These are phyloP conservation scores for Plantago coronopus DNA, from an alignment of 305 asterid species.

Conservation along the genomic window DNA sequence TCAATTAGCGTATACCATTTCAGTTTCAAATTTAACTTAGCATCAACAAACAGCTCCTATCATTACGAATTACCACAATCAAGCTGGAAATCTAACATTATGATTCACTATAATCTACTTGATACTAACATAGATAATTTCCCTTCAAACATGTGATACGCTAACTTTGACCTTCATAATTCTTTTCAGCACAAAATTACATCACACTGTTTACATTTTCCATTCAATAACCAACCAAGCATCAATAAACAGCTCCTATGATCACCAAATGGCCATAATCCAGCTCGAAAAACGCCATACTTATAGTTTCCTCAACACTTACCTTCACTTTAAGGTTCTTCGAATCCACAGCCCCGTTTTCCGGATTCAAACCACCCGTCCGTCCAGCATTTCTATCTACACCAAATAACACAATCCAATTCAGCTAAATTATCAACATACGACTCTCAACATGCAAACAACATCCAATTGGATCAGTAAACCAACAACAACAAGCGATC, in stretches of 20 bases:
- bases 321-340: slow-evolving; percentile 83
- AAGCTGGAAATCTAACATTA: not conserved
- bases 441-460: not conserved
- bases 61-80: not conserved
- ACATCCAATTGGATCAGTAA: slow-evolving; percentile 11
- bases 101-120: not conserved
- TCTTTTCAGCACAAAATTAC: no score
- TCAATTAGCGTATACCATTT: not conserved
- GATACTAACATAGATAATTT: not conserved
- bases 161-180: no score
- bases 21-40: not conserved
- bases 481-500: not conserved
- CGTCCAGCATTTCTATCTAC: slow-evolving; percentile 59
- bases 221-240: not conserved
- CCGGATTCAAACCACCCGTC: slow-evolving; percentile 53
- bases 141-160: not conserved
- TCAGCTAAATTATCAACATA: not conserved
- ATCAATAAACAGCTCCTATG: not conserved
- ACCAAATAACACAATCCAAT: not conserved
- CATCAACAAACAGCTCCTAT: no score
- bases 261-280: not conserved
- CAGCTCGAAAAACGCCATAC: not conserved
- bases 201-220: no score
- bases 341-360: slow-evolving; percentile 55
- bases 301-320: slow-evolving; percentile 7